A percentile compares a stretch with the other conserved stretches of the same genome.
Evolutionary conservation across 306 rosid species (phyloP).

Genomic region (Cicer arietinum): DNA sequence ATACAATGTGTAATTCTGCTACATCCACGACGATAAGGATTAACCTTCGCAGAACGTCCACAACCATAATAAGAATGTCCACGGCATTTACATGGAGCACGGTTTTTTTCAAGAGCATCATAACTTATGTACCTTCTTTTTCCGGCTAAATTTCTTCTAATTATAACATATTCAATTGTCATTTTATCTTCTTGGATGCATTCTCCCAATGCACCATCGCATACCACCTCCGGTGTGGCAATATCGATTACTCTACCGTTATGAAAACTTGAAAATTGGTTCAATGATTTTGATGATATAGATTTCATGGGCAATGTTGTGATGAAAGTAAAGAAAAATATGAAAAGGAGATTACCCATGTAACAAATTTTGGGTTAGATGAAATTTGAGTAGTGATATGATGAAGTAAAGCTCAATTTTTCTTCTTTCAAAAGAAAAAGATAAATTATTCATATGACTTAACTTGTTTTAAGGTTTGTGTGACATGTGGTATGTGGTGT

Average conservation of each 20-base stretch:
- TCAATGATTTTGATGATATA: not conserved
- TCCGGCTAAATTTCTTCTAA: slow-evolving; percentile 39
- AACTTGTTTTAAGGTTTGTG: slow-evolving; percentile 27
- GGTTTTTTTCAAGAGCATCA: slow-evolving; percentile 48
- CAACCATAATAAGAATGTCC: slow-evolving; percentile 67
- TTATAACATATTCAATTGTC: not conserved
- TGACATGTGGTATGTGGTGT: slow-evolving; percentile 29
- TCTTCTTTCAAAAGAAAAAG: not conserved
- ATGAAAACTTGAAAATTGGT: slow-evolving; percentile 21
- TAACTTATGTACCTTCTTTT: slow-evolving; percentile 48
- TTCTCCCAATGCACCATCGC: slow-evolving; percentile 44
- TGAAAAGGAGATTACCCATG: slow-evolving; percentile 36
- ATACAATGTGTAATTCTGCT: slow-evolving; percentile 47
- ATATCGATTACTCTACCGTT: not conserved
- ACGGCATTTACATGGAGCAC: slow-evolving; percentile 45
- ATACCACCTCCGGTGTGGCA: not conserved
- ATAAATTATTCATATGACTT: not conserved
- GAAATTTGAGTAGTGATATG: not conserved
- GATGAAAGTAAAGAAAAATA: slow-evolving; percentile 11
- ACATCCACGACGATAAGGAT: slow-evolving; percentile 62
- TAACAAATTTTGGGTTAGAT: not conserved
- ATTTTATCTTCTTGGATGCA: not conserved
- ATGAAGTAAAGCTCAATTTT: not conserved
- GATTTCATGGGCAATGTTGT: slow-evolving; percentile 23
- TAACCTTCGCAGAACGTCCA: slow-evolving; percentile 36